Conservation (phyloP, 164 flowering plant genomes). For the Amborella trichopoda region DNA sequence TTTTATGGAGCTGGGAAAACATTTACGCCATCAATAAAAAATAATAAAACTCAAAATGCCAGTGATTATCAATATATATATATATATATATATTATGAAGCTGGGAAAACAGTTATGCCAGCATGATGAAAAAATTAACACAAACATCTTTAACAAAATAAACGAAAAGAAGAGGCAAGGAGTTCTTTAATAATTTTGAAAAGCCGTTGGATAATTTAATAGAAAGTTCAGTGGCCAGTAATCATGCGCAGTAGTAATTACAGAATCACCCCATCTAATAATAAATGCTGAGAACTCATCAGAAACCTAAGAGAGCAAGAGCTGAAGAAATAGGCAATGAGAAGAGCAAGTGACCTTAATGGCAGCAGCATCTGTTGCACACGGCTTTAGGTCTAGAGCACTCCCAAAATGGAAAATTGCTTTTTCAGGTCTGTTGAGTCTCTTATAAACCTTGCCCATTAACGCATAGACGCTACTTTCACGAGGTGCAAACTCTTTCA, state of each 20-base stretch:
- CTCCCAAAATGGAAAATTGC: slow-evolving; percentile 93
- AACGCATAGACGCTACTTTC: slow-evolving; percentile 96
- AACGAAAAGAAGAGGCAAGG: too few relatives aligned
- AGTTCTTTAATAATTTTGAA: too few relatives aligned
- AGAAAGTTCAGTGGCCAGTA: background rate
- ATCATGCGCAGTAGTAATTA: background rate
- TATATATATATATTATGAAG: too few relatives aligned
- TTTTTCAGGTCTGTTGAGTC: slow-evolving; percentile 52
- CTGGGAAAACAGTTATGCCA: too few relatives aligned
- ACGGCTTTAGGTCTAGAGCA: slow-evolving; percentile 91
- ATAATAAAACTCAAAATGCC: too few relatives aligned
- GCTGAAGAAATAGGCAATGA: background rate
- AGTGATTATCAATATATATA: too few relatives aligned
- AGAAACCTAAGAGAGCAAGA: background rate
- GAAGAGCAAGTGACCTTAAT: slow-evolving; percentile 57
- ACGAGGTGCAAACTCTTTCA: slow-evolving; percentile 81
- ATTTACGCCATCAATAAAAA: too few relatives aligned
- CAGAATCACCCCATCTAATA: background rate
- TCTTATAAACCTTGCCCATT: slow-evolving; percentile 86
- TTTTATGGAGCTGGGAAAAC: background rate
- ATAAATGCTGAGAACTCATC: background rate
- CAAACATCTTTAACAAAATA: too few relatives aligned
- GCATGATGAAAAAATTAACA: too few relatives aligned
- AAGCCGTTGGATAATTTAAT: background rate
- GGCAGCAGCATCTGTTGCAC: slow-evolving; percentile 84